These are phyloP conservation scores for Rhynchospora breviuscula DNA, from an alignment of 176 grass and related monocot species.

Conservation along the genomic window DNA sequence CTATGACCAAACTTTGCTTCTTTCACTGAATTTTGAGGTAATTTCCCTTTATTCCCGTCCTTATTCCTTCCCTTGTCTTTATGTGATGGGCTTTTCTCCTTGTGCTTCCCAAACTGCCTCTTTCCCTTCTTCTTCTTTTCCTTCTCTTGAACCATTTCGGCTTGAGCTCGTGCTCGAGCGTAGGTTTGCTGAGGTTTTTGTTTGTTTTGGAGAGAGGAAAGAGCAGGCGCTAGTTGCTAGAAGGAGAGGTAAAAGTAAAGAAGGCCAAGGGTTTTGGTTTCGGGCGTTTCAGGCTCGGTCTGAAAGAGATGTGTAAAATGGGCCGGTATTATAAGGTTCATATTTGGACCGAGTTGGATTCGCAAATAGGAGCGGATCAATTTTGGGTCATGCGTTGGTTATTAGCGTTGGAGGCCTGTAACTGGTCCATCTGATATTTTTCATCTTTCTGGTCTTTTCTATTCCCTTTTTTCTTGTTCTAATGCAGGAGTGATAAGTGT, in stretches of 20 bases:
- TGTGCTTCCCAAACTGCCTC: slow-evolving; percentile 14
- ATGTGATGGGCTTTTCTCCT: slow-evolving; percentile 19
- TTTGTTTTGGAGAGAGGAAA: neutral
- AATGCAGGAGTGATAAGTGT: too few species aligned
- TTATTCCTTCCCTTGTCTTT: slow-evolving; percentile 18
- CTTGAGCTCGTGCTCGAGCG: neutral
- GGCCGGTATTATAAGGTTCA: neutral
- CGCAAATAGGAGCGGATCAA: neutral
- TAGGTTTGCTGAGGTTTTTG: neutral
- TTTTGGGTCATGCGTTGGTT: neutral
- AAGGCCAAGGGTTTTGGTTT: neutral
- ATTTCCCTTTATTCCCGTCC: slow-evolving; percentile 30
- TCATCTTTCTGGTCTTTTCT: neutral
- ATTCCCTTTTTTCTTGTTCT: neutral
- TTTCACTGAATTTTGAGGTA: neutral
- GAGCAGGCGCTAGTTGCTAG: neutral
- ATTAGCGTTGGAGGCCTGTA: neutral
- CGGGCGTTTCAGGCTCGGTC: neutral
- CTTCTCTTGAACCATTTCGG: slow-evolving; percentile 1
- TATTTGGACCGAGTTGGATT: neutral
- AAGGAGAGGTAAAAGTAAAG: neutral
- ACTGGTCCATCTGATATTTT: neutral
- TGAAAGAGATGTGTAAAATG: neutral
- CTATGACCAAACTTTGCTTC: neutral
- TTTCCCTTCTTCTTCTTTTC: slow-evolving; percentile 35